Conservation (phyloP, 192 early-diverging fungal genomes). For the Backusella australiensis region DNA sequence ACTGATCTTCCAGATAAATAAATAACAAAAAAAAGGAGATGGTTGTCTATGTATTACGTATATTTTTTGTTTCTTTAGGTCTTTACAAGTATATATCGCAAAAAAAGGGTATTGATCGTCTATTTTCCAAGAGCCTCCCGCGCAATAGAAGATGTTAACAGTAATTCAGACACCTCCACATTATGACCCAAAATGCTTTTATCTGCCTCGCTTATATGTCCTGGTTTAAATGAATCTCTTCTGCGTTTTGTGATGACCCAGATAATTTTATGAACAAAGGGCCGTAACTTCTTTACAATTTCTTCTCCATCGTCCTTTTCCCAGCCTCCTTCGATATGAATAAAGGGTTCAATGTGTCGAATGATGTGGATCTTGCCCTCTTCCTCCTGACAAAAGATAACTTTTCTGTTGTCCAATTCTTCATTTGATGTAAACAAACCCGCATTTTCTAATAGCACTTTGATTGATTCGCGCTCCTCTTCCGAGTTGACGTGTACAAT, state of each 20-base stretch:
- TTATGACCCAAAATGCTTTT: slow-evolving; percentile 29
- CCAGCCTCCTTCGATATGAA: slow-evolving; percentile 66
- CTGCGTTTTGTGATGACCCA: slow-evolving; percentile 34
- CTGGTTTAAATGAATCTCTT: slow-evolving; percentile 25
- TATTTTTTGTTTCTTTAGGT: not conserved
- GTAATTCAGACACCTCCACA: slow-evolving; percentile 26
- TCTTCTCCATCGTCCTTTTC: slow-evolving; percentile 41
- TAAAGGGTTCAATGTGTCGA: slow-evolving; percentile 58
- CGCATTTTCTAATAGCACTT: slow-evolving; percentile 42
- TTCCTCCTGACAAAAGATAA: slow-evolving; percentile 70
- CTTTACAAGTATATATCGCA: not conserved
- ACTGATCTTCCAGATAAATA: not conserved
- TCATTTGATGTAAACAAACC: not conserved
- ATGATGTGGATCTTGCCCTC: slow-evolving; percentile 69
- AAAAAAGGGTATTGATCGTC: slow-evolving; percentile 1
- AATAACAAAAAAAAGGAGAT: not conserved
- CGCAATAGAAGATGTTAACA: slow-evolving; percentile 24
- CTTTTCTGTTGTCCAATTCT: slow-evolving; percentile 57
- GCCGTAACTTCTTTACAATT: slow-evolving; percentile 26
- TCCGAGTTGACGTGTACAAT: slow-evolving; percentile 54
- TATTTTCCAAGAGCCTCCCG: slow-evolving; percentile 7
- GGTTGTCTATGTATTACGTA: not conserved
- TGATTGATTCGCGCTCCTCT: slow-evolving; percentile 56
- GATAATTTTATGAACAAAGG: slow-evolving; percentile 27
- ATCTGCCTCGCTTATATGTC: slow-evolving; percentile 15